These are phyloP conservation scores for Rubia yunnanensis DNA, from an alignment of 257 asterid species.

Conservation along the genomic window DNA sequence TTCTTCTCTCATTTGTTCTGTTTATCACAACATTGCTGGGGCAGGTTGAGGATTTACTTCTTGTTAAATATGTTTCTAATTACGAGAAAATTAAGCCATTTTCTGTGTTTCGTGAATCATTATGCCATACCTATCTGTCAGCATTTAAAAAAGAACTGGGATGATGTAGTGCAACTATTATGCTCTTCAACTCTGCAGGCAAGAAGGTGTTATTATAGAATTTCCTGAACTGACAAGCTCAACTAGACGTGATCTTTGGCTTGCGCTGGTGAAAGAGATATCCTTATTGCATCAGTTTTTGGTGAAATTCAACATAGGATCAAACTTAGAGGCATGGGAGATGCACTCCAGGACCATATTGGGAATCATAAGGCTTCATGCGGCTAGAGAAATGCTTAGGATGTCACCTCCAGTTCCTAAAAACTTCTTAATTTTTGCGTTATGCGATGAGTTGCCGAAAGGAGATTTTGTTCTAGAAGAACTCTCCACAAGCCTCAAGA, in stretches of 20 bases:
- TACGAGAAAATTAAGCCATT: neutral
- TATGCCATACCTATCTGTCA: neutral
- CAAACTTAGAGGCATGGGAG: conserved; percentile 54
- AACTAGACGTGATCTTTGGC: conserved; percentile 90
- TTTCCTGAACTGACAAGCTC: conserved; percentile 94
- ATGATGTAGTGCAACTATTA: neutral
- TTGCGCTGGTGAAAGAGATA: conserved; percentile 65
- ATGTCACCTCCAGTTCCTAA: conserved; percentile 74
- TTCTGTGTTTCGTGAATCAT: neutral
- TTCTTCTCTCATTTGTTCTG: neutral
- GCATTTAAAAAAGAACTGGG: neutral
- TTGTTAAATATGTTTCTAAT: neutral
- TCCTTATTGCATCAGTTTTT: conserved; percentile 56
- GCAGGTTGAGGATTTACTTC: too few species aligned
- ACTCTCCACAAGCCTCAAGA: conserved; percentile 52
- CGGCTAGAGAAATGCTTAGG: conserved; percentile 90
- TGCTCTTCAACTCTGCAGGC: conserved; percentile 26
- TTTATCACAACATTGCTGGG: neutral
- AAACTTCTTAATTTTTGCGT: conserved; percentile 52
- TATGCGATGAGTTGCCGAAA: conserved; percentile 71
- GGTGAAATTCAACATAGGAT: conserved; percentile 37
- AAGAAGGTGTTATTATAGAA: conserved; percentile 59
- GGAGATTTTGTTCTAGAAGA: conserved; percentile 71
- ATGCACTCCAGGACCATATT: conserved; percentile 66
- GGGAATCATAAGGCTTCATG: conserved; percentile 83